Conservation (phyloP, 2,329 filamentous ascomycete genomes). For the Apiospora arundinis region DNA sequence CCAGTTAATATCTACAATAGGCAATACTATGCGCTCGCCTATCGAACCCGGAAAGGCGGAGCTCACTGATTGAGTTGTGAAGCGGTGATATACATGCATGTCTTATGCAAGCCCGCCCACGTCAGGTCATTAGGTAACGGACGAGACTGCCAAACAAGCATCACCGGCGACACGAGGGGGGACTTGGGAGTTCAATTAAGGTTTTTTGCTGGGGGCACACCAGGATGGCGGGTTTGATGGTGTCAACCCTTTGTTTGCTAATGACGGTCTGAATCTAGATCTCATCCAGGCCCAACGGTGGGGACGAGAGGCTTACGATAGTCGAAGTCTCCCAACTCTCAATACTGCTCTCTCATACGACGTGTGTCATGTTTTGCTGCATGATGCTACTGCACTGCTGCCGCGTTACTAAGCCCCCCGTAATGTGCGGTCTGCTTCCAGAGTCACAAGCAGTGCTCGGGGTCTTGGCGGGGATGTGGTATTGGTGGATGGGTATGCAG, state of each 20-base stretch:
- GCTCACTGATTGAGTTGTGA: neutral
- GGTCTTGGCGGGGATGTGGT: neutral
- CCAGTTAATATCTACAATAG: neutral
- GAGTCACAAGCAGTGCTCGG: neutral
- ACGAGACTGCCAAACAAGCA: neutral
- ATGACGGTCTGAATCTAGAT: neutral
- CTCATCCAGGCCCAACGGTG: neutral
- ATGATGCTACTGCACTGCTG: neutral
- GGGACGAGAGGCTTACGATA: neutral
- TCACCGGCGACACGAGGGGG: neutral
- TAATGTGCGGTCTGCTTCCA: neutral
- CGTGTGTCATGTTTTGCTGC: neutral
- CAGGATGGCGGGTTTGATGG: neutral
- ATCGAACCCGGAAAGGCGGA: neutral
- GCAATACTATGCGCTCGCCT: neutral
- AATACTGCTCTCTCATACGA: neutral
- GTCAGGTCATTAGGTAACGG: neutral
- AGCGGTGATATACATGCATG: neutral
- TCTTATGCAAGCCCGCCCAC: neutral
- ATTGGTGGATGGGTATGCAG: neutral
- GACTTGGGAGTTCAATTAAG: conserved; percentile 2
- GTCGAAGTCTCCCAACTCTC: neutral
- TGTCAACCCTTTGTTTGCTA: neutral
- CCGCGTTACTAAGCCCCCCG: conserved; percentile 6
- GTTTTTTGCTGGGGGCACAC: neutral